Base-by-base conservation (phyloP, 805 yeast genomes). In the Nakazawaea molendinolei region DNA sequence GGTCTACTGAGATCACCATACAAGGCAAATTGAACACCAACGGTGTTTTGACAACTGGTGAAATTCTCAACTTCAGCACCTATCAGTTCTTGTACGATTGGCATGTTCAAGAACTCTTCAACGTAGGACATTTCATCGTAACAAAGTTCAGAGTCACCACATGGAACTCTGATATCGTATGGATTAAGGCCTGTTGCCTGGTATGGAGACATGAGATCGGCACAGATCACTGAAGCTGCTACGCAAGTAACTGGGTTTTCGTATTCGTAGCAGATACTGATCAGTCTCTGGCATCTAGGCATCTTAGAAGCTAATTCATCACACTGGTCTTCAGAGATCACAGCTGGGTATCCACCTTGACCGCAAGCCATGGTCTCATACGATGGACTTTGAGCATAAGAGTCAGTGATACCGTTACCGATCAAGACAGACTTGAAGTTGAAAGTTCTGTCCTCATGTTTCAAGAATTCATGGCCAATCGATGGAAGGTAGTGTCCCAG, bases 311-410 rank as follows among this genome's bases (percentile, higher is more conserved):
- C 67, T 82, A 89, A 78, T 23, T 63, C 60, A 32, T 74, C 70
- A 65, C 98, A 90, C 50, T 82, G 80, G 5, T 28, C 23, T 4
- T 15, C 21, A 18, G 12, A 12, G 8, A 34, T 19, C 4, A 86
- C 85, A 9, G 87, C 66, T 25, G 81, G 80, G 56, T 53, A 64
- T 27, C 95, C 96, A 48, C 95, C 95, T 52, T 76, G 69, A 45
- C 95, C 95, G 63, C 96, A 87, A 10, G 95, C 95, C 96, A 86
- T 87, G 58, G 94, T 94, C 54, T 80, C 78, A 57, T 80, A 85
- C 59, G 74, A 72, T 44, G 74, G 75, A 58, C 79, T 79, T 63
- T 86, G 95, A 42, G 74, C 68, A 54, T 81, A 70, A 6, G 92
- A 79, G 61, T 87, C 95, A 26, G 95, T 84, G 49, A 86, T 71